These are phyloP conservation scores for Gossypium herbaceum DNA, from an alignment of 345 rosid genomes.

Conservation along the genomic window DNA sequence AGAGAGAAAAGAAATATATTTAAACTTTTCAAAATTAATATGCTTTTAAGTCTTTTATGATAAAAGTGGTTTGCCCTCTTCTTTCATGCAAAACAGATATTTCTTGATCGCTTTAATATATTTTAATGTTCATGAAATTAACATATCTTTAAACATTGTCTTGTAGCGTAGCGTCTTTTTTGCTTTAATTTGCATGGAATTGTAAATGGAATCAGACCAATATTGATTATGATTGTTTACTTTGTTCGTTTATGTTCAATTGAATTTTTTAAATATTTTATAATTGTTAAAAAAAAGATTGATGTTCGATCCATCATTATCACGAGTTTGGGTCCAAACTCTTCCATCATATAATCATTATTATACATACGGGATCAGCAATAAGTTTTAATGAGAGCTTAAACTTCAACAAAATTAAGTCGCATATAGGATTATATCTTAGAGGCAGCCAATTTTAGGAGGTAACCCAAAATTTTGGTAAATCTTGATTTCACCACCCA, in stretches of 20 bases:
- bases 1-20: background rate
- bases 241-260: background rate
- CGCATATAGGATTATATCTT: no score
- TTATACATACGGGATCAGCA: no score
- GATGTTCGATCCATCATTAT: conserved; percentile 8
- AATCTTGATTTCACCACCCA: conserved; percentile 74
- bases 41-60: background rate
- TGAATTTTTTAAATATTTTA: background rate
- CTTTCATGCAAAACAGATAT: conserved; percentile 12
- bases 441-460: conserved; percentile 30
- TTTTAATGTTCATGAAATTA: background rate
- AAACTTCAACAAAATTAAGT: no score
- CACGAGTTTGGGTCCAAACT: background rate
- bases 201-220: background rate
- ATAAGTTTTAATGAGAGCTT: conserved; percentile 36
- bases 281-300: background rate
- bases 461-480: conserved; percentile 89
- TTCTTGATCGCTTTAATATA: background rate
- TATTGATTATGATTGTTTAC: conserved; percentile 6
- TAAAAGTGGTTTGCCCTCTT: background rate
- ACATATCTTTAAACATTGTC: background rate
- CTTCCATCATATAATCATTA: no score
- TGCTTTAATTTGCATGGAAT: background rate
- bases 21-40: background rate
- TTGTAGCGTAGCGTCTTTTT: no score